Conservation (phyloP, 2,329 filamentous ascomycete genomes). For the Rasamsonia emersonii region DNA sequence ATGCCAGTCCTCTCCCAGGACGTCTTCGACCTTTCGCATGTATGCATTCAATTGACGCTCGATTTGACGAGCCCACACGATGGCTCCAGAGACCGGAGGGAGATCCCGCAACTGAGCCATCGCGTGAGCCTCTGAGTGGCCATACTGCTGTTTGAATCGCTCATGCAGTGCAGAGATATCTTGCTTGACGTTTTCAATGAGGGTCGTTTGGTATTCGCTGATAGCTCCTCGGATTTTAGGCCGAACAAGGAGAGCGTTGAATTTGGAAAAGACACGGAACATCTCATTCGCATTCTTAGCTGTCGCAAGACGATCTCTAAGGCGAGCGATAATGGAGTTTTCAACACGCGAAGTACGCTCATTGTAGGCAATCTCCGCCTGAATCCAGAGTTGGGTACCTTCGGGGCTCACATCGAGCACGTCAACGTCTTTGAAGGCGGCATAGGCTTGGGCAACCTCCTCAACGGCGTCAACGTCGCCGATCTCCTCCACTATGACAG, state of each 20-base stretch:
- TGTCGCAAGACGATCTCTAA: conserved; percentile 85
- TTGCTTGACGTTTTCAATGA: conserved; percentile 96
- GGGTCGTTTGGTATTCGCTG: conserved; percentile 92
- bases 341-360: conserved; percentile 95
- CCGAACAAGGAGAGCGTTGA: conserved; percentile 95
- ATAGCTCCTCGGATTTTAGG: conserved; percentile 99
- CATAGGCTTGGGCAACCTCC: conserved; percentile 91
- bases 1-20: conserved; percentile 89
- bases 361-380: conserved; percentile 92
- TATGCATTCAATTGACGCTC: conserved; percentile 92
- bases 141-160: conserved; percentile 98
- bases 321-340: conserved; percentile 93
- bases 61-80: conserved; percentile 96
- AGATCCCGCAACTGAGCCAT: conserved; percentile 97
- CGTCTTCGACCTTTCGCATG: conserved; percentile 98
- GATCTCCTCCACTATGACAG: conserved; percentile 80
- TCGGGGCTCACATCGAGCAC: conserved; percentile 84
- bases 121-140: conserved; percentile 91
- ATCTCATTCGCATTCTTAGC: conserved; percentile 98
- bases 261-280: conserved; percentile 99
- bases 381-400: conserved; percentile 85
- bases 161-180: conserved; percentile 91
- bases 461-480: conserved; percentile 95
- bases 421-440: conserved; percentile 88
- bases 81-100: conserved; percentile 89